Percentiles rank a stretch among this genome's conserved stretches.
These are phyloP conservation scores for Candida insectorum DNA, from an alignment of 805 yeast species.

Conservation along the genomic window DNA sequence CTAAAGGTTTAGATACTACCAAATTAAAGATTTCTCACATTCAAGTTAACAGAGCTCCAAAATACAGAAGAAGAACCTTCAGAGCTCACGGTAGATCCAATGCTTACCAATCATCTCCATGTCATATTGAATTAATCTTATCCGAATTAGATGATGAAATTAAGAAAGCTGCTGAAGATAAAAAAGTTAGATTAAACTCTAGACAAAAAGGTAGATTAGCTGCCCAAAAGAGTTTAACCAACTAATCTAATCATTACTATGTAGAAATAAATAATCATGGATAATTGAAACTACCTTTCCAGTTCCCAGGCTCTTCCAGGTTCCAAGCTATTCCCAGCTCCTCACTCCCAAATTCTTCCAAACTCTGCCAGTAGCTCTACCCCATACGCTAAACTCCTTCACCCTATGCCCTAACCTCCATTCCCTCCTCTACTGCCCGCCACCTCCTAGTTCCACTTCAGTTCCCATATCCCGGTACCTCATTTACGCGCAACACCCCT, in stretches of 20 bases:
- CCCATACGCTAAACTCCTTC: too few species aligned
- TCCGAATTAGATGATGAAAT: conserved; percentile 94
- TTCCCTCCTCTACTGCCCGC: too few species aligned
- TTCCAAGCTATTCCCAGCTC: too few species aligned
- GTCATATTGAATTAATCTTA: conserved; percentile 96
- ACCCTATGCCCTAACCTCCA: too few species aligned
- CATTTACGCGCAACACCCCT: too few species aligned
- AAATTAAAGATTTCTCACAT: conserved; percentile 95
- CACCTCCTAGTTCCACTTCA: too few species aligned
- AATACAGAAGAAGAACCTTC: conserved; percentile 99
- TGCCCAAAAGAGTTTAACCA: conserved; percentile 79
- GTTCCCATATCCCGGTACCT: too few species aligned
- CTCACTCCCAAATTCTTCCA: too few species aligned
- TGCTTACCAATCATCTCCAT: conserved; percentile 98
- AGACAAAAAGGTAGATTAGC: conserved; percentile 93
- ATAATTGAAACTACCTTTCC: background rate
- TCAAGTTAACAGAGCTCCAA: conserved; percentile 99
- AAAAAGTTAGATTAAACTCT: conserved; percentile 69
- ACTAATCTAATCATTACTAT: conserved; percentile 1
- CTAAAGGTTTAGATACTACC: conserved; percentile 96
- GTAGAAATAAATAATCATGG: background rate
- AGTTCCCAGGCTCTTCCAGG: too few species aligned
- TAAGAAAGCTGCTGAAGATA: conserved; percentile 80
- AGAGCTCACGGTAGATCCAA: conserved; percentile 99
- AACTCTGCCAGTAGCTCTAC: too few species aligned